Conservation (phyloP, 176 grass and related monocot species). For the Lolium rigidum region DNA sequence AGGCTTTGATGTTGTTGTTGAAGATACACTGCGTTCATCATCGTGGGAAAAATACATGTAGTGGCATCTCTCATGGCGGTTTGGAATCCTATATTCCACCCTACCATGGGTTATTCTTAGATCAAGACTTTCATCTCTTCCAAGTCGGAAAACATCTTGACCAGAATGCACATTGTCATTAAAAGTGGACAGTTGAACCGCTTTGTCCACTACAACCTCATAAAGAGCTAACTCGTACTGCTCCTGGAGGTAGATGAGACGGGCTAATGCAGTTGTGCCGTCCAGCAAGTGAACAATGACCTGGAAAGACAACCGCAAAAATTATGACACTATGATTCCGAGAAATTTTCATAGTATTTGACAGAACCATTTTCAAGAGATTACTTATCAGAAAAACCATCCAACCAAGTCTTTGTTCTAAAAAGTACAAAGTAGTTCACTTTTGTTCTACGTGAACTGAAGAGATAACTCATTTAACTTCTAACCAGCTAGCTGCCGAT, state of each 20-base stretch:
- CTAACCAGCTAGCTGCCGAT: not conserved
- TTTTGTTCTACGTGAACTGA: not conserved
- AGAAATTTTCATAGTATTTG: not conserved
- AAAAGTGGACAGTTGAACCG: not conserved
- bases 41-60: not conserved
- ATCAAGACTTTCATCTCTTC: not conserved
- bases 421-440: not conserved
- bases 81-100: not conserved
- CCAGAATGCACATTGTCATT: not conserved
- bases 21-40: not conserved
- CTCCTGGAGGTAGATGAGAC: not conserved
- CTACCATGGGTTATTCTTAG: not conserved
- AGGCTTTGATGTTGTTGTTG: no score
- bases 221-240: not conserved
- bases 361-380: not conserved
- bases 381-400: not conserved
- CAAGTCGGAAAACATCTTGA: constrained; percentile 1
- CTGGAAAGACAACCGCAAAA: not conserved
- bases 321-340: not conserved
- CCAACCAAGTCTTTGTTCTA: not conserved
- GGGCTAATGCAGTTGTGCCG: not conserved
- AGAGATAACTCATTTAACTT: not conserved
- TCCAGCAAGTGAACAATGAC: not conserved
- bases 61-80: not conserved
- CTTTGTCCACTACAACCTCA: not conserved